Evolutionary conservation across 2,329 filamentous ascomycete species (phyloP), one percentile per base, ranked within the genome.

Genomic region (Daldinia eschscholtzii): DNA sequence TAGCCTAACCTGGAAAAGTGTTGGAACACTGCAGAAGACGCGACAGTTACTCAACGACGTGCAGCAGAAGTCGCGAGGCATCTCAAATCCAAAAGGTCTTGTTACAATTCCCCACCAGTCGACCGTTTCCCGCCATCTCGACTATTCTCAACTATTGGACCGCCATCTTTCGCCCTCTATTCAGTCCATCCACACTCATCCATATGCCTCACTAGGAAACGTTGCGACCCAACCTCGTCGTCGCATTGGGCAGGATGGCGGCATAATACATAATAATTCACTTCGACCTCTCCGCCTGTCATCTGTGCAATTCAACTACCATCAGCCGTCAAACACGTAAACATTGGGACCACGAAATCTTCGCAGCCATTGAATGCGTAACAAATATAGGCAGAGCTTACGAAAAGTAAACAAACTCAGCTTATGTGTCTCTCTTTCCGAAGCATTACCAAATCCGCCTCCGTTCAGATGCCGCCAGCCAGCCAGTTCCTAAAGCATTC

Each of bases 401-500:
- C 61, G 63, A 42, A 71, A 68, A 67, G 63, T 68, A 68, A 72
- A 69, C 68, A 70, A 69, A 66, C 35, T n/a, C 18, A 65, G 61
- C 48, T 67, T 67, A 67, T 69, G 64, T 68, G 65, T 57, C 67
- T 73, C 53, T 66, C 64, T 41, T 62, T 67, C 56, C 65, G 65
- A 48, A 66, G 33, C 57, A 58, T 69, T 39, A 57, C 61, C 61
- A 63, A 68, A 53, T 60, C 67, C 63, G 48, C 53, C 67, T 68
- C 57, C 52, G 61, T 71, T 72, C 73, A 69, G 68, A 78, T 79
- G 76, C 74, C 75, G 62, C 74, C 75, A 60, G 58, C 64, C 20
- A 76, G 73, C 64, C 70, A 75, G 41, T 77, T 78, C 72, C 72
- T 78, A n/a, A 75, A 77, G 67, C 71, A 75, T 39, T 78, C 75